Base-by-base conservation (phyloP, 2,329 filamentous ascomycete genomes). In the Aspergillus aculeatinus region DNA sequence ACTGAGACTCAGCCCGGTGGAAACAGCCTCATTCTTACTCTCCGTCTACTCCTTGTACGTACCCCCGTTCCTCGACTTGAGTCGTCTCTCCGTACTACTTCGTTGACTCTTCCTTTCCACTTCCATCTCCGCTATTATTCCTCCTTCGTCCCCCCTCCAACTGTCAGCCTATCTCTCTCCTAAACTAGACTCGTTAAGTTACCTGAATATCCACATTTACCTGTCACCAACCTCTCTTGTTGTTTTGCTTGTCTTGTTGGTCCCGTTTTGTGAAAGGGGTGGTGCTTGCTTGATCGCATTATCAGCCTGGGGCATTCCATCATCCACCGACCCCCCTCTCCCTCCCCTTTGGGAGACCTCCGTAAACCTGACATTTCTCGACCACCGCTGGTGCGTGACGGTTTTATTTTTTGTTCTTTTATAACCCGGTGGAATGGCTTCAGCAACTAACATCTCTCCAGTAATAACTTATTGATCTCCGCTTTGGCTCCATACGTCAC, bases 1-100 rank as follows among this genome's bases (percentile, higher is more conserved):
- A 61, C 65, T 70, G 66, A 70, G 70, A 61, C 65, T 70, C 67
- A 70, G 66, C 66, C 58, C 62, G 65, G 62, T 61, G 58, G 64
- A 63, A 70, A 52, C 58, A 27, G 54, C 55, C 61, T 31, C 59
- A 60, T 53, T 39, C 53, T 44, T 44, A 44, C 39, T 44, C 14
- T 19, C 14, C 33, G 39, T 44, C 6, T 12, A 44, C 14, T 19
- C 16, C 39, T 16, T 19, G 27, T 29, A 29, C 27, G 27, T 29
- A 29, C 27, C 27, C 27, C 27, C 27, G 27, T 29, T 29, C 27
- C 27, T 29, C 7, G 27, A 29, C 9, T 29, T 29, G 27, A 29
- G 27, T 29, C 5, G 27, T 29, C 27, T 21, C 21, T 21, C 21
- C 21, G 21, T 29, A 29, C 27, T 29, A 29, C 27, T 29, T 29